phyloP scores from a whole-genome alignment of 257 asterid genomes.

The Paulownia fortunei region DNA sequence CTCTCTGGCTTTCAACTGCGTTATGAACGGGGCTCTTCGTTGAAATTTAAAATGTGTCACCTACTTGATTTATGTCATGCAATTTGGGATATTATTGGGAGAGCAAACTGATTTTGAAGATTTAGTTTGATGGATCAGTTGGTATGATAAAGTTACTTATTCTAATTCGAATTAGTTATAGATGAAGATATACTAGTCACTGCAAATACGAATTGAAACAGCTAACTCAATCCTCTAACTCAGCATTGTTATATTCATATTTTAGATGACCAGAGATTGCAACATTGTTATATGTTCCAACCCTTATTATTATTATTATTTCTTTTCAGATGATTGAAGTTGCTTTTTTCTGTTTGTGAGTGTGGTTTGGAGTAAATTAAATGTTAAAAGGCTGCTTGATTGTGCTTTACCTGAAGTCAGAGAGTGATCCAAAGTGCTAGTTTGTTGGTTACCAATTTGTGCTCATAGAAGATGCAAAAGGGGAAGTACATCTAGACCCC shows the following conservation, averaged over 20 bases:
- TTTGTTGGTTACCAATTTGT: neutral
- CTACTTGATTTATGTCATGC: conserved; percentile 3
- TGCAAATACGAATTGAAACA: neutral
- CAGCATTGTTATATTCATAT: neutral
- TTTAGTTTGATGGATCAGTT: neutral
- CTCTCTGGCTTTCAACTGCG: neutral
- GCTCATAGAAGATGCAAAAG: neutral
- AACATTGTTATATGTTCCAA: neutral
- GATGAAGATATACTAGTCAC: neutral
- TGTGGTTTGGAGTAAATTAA: neutral
- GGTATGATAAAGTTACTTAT: neutral
- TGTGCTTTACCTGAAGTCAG: neutral
- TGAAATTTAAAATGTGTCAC: neutral
- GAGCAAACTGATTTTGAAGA: neutral
- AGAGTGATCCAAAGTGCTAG: neutral
- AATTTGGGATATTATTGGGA: neutral
- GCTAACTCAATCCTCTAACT: neutral
- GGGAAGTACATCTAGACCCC: neutral
- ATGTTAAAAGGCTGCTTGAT: neutral
- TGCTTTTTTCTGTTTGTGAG: neutral
- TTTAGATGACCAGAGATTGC: neutral
- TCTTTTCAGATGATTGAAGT: neutral
- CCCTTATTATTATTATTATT: neutral
- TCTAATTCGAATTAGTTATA: neutral
- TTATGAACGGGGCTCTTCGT: neutral